These are phyloP conservation scores for Ulmus americana DNA, from an alignment of 331 rosid species.

Conservation along the genomic window DNA sequence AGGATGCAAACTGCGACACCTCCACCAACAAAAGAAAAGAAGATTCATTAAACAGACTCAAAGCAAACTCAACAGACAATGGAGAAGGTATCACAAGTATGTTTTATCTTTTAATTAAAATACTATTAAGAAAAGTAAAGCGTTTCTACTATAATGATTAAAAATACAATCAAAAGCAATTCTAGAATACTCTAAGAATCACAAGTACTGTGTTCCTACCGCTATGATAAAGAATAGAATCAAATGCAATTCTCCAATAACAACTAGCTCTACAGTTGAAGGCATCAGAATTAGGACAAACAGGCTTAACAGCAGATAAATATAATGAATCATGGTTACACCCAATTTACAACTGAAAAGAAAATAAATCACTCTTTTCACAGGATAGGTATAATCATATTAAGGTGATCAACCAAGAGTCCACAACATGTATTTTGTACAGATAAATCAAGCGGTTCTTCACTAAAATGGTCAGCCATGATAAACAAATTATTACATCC, in stretches of 20 bases:
- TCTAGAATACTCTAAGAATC: not conserved
- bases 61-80: slow-evolving; percentile 8
- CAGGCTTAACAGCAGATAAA: not conserved
- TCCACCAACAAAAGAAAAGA: not conserved
- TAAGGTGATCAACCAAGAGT: not conserved
- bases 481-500: not conserved
- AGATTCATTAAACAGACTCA: slow-evolving; percentile 4
- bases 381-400: no score
- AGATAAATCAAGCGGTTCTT: not conserved
- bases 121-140: not conserved
- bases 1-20: not conserved
- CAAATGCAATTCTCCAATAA: not conserved
- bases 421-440: not conserved
- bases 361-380: not conserved
- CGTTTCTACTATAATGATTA: not conserved
- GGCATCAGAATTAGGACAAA: not conserved
- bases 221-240: not conserved
- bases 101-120: not conserved
- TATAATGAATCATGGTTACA: not conserved
- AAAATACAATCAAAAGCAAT: not conserved
- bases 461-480: not conserved
- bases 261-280: not conserved
- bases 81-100: not conserved
- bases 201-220: not conserved
- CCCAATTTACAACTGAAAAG: not conserved